A percentile compares a stretch with the other conserved stretches of the same genome.
These are phyloP conservation scores for Rhododendron henanense DNA, from an alignment of 148 eudicot species.

Conservation along the genomic window DNA sequence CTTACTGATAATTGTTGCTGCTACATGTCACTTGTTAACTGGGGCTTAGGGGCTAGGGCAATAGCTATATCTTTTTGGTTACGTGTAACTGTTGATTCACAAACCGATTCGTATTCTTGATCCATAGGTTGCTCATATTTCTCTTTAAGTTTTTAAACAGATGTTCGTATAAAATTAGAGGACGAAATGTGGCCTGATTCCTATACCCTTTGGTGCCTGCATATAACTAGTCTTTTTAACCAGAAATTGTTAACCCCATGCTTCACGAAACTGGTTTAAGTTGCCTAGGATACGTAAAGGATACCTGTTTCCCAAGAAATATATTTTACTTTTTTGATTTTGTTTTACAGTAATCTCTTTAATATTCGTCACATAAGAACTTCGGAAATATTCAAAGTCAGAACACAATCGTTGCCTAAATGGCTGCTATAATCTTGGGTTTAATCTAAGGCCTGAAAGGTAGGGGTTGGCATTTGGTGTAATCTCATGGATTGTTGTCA, in stretches of 20 bases:
- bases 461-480: neutral
- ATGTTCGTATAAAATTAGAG: neutral
- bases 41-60: neutral
- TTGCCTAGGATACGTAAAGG: neutral
- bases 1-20: neutral
- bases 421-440: neutral
- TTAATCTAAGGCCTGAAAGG: neutral
- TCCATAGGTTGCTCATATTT: neutral
- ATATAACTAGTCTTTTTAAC: neutral
- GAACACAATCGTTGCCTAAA: neutral
- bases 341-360: neutral
- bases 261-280: constrained; percentile 1
- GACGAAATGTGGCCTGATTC: neutral
- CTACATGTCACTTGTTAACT: neutral
- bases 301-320: neutral
- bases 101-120: neutral
- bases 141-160: neutral
- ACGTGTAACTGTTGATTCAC: neutral
- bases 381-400: neutral
- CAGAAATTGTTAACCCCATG: neutral
- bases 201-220: neutral
- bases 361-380: neutral
- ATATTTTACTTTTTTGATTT: neutral
- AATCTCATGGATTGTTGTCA: too few relatives aligned
- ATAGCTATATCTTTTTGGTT: neutral